Base-by-base conservation (phyloP, 768 basidiomycete genomes). In the Leccinum olivaceopallidum region DNA sequence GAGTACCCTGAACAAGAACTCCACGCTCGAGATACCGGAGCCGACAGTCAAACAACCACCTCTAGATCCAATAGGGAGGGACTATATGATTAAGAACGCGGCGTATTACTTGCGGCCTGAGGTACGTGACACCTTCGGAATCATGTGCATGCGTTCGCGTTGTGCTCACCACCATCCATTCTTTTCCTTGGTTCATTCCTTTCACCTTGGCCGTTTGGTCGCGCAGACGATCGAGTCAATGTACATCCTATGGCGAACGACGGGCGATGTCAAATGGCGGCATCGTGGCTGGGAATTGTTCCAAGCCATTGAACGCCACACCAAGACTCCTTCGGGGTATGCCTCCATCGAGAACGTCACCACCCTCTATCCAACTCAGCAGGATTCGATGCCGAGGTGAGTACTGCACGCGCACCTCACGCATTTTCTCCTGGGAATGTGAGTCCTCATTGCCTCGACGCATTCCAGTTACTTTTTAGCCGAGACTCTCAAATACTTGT, bases 371-470 rank as follows among this genome's bases (percentile, higher is more conserved):
- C 77, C 80, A 0, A 60, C 59, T 4, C 75, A 75, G 65, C 65
- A 67, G 28, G 80, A 92, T 56, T 78, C 77, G 50, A 90, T 91
- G 88, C 90, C 90, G 16, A 91, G 89, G 88, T 88, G 53, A 57
- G 82, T 44, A 20, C 20, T 20, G 10, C 44, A 20, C n/a, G n/a
- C 44, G 44, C 44, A 20, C 39, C 39, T 42, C 18, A 9, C 18
- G 18, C 39, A n/a, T 10, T 42, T 14, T 42, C 39, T 18, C 9
- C 44, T 44, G n/a, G n/a, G 44, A 20, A 47, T 20, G n/a, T 2
- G 20, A 20, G 39, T 20, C 42, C 42, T 44, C 42, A 44, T 20
- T 12, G 24, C 48, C 22, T 49, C 22, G 6, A 49, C 24, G 49
- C 26, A 26, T 20, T 20, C 44, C 20, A 50, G 49, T 18, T 50